Base-by-base conservation (phyloP, 2,329 filamentous ascomycete species). In the Pseudocercospora pini-densiflorae region DNA sequence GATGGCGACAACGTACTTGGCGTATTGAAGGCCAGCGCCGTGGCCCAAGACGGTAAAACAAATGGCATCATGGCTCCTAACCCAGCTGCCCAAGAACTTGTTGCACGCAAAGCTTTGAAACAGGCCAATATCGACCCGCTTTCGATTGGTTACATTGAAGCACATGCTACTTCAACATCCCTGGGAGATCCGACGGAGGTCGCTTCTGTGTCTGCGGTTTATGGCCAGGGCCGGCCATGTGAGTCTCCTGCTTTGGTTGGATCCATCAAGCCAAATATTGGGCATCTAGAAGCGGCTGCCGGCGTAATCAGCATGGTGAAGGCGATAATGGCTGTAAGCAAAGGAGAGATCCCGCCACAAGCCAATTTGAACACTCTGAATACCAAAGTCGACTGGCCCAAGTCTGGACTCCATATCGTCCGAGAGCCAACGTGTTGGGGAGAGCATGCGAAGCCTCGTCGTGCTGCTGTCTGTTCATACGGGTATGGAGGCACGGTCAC, bases 241-340 rank as follows among this genome's bases (percentile, higher is more conserved):
- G 51, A 51, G 6, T 68, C 79, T 2, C 63, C 73, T 40, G 21
- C 27, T 27, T 27, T 27, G 27, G 36, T 80, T 3, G 77, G 77
- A 7, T 68, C 74, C 1, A 71, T 74, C n/a, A 80, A 80, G 59
- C 62, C 71, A 1, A 78, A 78, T 58, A 67, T 79, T 10, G 78
- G 78, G 7, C 78, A 80, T 61, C 68, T 68, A 7, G 79, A 81
- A 67, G 72, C 74, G 14, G 43, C 16, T 24, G 24, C 61, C 19
- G 51, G 49, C 6, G 31, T 23, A 23, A 51, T 51, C 6, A 33
- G 61, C 24, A 23, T 59, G n/a, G 55, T 27, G 9, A 59, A 59
- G 33, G 19, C 19, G 14, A 55, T 70, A 5, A 51, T 51, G 47
- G 47, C 47, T 21, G 14, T 51, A 3, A 5, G 16, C 19, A 51